These are phyloP conservation scores for Planoprotostelium fungivorum DNA, from an alignment of 78 protist genomes.

Conservation along the genomic window DNA sequence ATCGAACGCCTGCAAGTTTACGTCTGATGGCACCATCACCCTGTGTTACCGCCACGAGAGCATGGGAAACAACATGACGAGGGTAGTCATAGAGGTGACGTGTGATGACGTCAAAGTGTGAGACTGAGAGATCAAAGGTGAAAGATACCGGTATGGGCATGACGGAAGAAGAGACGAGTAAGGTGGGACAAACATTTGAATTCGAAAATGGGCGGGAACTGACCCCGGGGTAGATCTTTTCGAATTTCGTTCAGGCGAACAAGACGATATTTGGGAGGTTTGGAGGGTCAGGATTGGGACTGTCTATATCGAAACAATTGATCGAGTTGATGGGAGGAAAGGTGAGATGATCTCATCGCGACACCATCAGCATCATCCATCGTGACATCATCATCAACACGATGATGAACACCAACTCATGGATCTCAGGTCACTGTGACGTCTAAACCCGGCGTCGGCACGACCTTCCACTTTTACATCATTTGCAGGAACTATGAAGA, in stretches of 20 bases:
- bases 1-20: conserved; percentile 9
- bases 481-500: neutral
- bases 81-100: neutral
- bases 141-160: neutral
- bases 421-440: neutral
- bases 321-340: neutral
- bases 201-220: too few species aligned
- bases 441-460: neutral
- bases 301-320: neutral
- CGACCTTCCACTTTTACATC: neutral
- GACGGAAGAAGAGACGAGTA: neutral
- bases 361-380: neutral
- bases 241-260: neutral
- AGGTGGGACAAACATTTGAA: too few species aligned
- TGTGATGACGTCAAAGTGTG: too few species aligned
- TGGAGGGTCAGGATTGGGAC: neutral
- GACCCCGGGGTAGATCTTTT: too few species aligned
- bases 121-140: neutral
- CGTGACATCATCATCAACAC: neutral
- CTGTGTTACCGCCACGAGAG: neutral
- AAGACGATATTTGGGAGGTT: neutral
- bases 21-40: neutral
- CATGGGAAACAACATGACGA: neutral
- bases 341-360: neutral
- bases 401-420: neutral